These are phyloP conservation scores for Penicillium macrosclerotiorum DNA, from an alignment of 495 filamentous ascomycete genomes.

Conservation along the genomic window DNA sequence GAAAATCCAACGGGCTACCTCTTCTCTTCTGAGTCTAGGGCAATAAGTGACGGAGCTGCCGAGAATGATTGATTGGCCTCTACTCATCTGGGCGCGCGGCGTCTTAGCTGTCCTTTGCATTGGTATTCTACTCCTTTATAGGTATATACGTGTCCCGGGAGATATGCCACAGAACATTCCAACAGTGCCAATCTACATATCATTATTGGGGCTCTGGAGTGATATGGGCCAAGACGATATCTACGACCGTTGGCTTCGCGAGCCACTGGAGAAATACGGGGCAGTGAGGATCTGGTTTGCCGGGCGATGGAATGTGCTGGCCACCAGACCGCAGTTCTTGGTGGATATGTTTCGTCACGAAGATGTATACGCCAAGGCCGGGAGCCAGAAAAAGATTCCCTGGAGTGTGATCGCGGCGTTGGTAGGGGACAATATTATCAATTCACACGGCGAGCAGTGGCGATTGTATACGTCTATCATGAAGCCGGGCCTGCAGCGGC, in stretches of 20 bases:
- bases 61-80: constrained; percentile 8
- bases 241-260: constrained; percentile 28
- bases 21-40: too few relatives aligned
- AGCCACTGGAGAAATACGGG: constrained; percentile 33
- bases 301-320: constrained; percentile 41
- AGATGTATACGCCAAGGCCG: constrained; percentile 40
- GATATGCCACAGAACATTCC: constrained; percentile 29
- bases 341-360: constrained; percentile 48
- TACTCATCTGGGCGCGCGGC: constrained; percentile 2
- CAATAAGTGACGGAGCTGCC: neutral
- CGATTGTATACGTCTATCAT: constrained; percentile 33
- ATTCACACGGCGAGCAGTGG: constrained; percentile 34
- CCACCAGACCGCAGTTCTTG: constrained; percentile 35
- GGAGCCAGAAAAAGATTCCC: constrained; percentile 49
- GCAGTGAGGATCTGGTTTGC: constrained; percentile 46
- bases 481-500: constrained; percentile 37
- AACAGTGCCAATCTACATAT: constrained; percentile 33
- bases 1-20: neutral
- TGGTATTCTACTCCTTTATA: constrained; percentile 14
- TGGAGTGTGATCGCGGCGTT: constrained; percentile 39
- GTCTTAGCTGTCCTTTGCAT: constrained; percentile 6
- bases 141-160: constrained; percentile 23
- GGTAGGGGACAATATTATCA: constrained; percentile 40
- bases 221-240: constrained; percentile 34
- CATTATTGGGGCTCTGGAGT: constrained; percentile 31